Conservation (phyloP, 352 stramenopile genomes). For the Achlya hypogyna region DNA sequence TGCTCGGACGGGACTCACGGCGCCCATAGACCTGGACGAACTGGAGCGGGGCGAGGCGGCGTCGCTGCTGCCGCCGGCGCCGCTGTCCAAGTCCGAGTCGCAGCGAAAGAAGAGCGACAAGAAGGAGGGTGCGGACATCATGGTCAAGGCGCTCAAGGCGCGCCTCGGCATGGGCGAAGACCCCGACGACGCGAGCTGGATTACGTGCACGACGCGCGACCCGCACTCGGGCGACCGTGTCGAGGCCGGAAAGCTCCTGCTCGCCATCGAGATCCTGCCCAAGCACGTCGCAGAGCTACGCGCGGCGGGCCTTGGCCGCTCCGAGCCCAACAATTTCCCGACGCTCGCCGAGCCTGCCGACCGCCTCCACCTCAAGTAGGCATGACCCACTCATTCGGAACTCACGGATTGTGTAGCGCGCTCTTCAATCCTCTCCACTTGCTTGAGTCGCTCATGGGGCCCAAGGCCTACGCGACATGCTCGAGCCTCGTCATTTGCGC, state of each 20-base stretch:
- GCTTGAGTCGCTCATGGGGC: conserved; percentile 61
- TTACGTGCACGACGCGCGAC: conserved; percentile 64
- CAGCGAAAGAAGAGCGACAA: conserved; percentile 22
- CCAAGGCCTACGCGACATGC: conserved; percentile 62
- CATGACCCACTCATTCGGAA: not conserved
- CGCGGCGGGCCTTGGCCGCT: conserved; percentile 61
- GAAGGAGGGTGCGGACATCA: conserved; percentile 46
- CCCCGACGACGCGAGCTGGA: conserved; percentile 60
- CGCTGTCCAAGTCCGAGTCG: not conserved
- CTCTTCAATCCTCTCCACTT: conserved; percentile 82
- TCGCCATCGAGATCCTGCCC: conserved; percentile 70
- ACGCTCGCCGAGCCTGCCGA: conserved; percentile 61
- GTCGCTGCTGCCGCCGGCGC: not conserved
- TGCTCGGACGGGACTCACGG: not conserved
- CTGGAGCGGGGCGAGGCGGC: not conserved
- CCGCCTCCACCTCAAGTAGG: conserved; percentile 46
- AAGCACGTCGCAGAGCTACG: conserved; percentile 40
- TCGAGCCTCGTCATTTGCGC: conserved; percentile 52
- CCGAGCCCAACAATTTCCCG: conserved; percentile 74
- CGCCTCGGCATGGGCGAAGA: conserved; percentile 73
- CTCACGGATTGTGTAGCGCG: conserved; percentile 18
- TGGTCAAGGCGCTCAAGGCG: conserved; percentile 64
- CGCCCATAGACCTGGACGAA: not conserved
- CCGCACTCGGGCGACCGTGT: conserved; percentile 45
- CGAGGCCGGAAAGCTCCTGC: conserved; percentile 47